A percentile compares a stretch with the other conserved stretches of the same genome.
phyloP scores from a whole-genome alignment of 2,329 filamentous ascomycete genomes.

The Aureobasidium subglaciale region DNA sequence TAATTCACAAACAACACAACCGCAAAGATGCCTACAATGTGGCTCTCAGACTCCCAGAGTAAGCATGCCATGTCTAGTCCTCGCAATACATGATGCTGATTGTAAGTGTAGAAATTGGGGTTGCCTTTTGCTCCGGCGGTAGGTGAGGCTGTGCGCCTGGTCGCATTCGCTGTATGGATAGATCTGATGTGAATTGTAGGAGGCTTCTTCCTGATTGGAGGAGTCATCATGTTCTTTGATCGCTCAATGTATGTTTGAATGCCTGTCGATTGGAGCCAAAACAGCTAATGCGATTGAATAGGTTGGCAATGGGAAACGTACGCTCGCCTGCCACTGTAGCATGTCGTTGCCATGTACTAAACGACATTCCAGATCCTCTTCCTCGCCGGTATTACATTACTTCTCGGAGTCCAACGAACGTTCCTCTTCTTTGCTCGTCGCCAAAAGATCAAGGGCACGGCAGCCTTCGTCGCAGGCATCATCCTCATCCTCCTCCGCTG shows the following conservation, averaged over 20 bases:
- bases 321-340: slow-evolving; percentile 9
- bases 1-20: not conserved
- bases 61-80: slow-evolving; percentile 31
- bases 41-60: slow-evolving; percentile 95
- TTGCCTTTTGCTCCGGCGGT: slow-evolving; percentile 97
- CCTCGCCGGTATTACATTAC: slow-evolving; percentile 89
- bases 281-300: slow-evolving; percentile 30
- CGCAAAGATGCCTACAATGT: slow-evolving; percentile 72
- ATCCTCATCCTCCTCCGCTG: slow-evolving; percentile 80
- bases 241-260: slow-evolving; percentile 67
- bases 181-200: slow-evolving; percentile 39
- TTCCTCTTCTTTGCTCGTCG: slow-evolving; percentile 87
- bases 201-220: slow-evolving; percentile 88
- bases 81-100: not conserved
- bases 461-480: slow-evolving; percentile 78
- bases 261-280: slow-evolving; percentile 18
- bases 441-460: slow-evolving; percentile 87
- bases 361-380: slow-evolving; percentile 70
- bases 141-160: slow-evolving; percentile 40
- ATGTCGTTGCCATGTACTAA: not conserved
- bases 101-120: slow-evolving; percentile 70
- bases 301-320: slow-evolving; percentile 90
- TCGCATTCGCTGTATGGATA: slow-evolving; percentile 18
- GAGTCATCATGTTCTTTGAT: slow-evolving; percentile 96
- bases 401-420: slow-evolving; percentile 89